Conservation (phyloP, 225 moss, liverwort and hornwort species). For the Asterella californica region DNA sequence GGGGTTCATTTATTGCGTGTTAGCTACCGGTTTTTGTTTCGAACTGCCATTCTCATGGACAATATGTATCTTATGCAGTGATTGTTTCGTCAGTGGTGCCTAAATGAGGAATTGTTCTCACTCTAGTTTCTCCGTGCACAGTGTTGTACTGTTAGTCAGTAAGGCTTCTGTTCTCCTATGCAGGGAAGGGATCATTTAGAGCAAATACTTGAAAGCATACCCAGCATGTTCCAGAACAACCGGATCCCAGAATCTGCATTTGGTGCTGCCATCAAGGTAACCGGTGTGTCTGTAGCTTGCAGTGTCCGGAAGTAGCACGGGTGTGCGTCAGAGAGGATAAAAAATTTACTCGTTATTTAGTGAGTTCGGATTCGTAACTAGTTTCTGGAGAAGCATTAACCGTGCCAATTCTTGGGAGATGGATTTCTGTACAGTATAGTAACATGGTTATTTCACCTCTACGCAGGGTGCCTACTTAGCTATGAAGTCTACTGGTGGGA, state of each 20-base stretch:
- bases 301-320: background rate
- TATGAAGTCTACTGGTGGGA: constrained; percentile 90
- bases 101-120: background rate
- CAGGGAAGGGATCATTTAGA: constrained; percentile 89
- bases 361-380: background rate
- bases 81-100: background rate
- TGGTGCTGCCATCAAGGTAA: constrained; percentile 91
- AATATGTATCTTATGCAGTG: background rate
- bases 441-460: background rate
- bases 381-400: background rate
- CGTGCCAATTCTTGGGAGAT: background rate
- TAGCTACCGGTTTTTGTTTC: too few species aligned
- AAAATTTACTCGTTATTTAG: background rate
- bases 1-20: too few species aligned
- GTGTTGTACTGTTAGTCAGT: background rate
- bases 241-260: constrained; percentile 83
- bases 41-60: too few species aligned
- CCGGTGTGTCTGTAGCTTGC: background rate
- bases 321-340: background rate
- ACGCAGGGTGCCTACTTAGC: constrained; percentile 85
- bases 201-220: constrained; percentile 84
- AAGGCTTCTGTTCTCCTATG: background rate
- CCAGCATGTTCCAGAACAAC: constrained; percentile 89
- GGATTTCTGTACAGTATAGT: background rate
- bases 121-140: background rate